Conservation (phyloP, 2,329 filamentous ascomycete species). For the Diaporthe humulicola region DNA sequence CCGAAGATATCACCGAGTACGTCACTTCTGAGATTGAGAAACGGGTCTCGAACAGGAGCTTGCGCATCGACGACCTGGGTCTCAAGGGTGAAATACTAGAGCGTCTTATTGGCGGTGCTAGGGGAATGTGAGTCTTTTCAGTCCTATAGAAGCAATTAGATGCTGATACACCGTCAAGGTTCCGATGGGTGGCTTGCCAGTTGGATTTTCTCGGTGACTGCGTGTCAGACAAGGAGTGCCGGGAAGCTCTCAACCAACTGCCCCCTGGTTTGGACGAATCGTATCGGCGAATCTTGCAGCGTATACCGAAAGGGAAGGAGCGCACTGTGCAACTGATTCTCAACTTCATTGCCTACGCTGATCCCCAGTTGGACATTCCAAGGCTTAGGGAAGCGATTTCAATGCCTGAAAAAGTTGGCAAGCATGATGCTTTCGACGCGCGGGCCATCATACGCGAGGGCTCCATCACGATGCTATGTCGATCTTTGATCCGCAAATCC, state of each 20-base stretch:
- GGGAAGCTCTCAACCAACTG: not conserved
- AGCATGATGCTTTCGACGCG: not conserved
- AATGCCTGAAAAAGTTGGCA: not conserved
- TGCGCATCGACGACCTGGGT: not conserved
- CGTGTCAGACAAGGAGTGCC: not conserved
- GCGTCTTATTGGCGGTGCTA: not conserved
- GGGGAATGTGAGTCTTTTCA: not conserved
- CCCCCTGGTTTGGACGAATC: conserved; percentile 12
- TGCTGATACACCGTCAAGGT: not conserved
- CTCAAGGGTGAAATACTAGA: conserved; percentile 10
- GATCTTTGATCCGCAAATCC: not conserved
- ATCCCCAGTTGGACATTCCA: not conserved
- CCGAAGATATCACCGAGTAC: conserved; percentile 6
- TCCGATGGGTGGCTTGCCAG: conserved; percentile 31
- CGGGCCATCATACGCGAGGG: not conserved
- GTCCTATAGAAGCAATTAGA: no score
- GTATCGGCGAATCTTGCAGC: not conserved
- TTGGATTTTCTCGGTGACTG: not conserved
- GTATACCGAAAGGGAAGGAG: not conserved
- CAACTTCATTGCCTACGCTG: not conserved
- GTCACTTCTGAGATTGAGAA: conserved; percentile 25
- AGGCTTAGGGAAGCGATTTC: not conserved
- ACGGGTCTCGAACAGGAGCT: not conserved
- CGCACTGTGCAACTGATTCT: not conserved
- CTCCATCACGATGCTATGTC: not conserved